Evolutionary conservation across 2,329 filamentous ascomycete genomes (phyloP), one percentile per base, ranked within the genome.

Genomic region (Colletotrichum tropicale): DNA sequence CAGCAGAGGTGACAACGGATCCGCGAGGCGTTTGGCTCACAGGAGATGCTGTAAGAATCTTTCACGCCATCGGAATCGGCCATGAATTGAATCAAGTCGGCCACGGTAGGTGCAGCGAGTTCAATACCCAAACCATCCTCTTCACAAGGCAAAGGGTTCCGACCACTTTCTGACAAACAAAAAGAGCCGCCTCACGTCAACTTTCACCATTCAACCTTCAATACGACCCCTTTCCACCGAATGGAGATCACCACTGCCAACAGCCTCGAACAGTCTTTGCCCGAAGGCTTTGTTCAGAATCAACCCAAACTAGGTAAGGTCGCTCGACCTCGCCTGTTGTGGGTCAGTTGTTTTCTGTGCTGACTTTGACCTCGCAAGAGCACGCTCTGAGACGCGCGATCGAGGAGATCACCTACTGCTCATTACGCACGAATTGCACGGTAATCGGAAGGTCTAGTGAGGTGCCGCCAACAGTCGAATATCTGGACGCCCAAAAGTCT

Each of bases 51-150:
- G 55, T 58, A 58, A 58, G 55, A 12, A 58, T 58, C 55, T 13
- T 28, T 7, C 24, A 58, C 55, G 26, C 55, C 12, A 16, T 58
- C 5, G 55, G 24, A 28, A 58, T 58, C 21, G 55, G 55, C 3
- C 5, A 58, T 10, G 55, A 58, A 18, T 28, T 58, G 55, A 21
- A 18, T 2, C n/a, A 58, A 10, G 24, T 58, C 12, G 55, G 55
- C 4, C 55, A 58, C 55, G 24, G 55, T 58, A 58, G 12, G 24
- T 21, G 8, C 30, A 32, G 4, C 3, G 52, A 56, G 18, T 56
- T 1, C 0, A 8, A 26, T 8, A 0, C 21, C n/a, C 2, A 8
- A 16, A 24, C 9, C 52, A 15, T 24, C 4, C 24, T 24, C 24
- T 24, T 24, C 24, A 24, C 24, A 24, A 24, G 24, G 28, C 28